Base-by-base conservation (phyloP, 1,139 yeast species). In the Wickerhamomyces sp. region DNA sequence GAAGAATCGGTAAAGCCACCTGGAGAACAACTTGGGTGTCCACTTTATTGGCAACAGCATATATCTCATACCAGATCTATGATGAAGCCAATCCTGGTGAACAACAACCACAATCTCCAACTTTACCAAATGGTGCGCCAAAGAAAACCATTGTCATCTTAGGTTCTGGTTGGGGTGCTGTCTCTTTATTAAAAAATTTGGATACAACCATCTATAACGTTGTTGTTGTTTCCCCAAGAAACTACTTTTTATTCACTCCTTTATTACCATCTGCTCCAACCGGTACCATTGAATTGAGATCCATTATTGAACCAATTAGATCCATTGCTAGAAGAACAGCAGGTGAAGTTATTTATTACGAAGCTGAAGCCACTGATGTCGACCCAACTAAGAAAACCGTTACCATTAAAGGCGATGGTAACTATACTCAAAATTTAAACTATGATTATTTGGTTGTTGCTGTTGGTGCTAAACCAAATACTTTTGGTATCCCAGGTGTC, bases 141-240 rank as follows among this genome's bases (percentile, higher is more conserved):
- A 86, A 86, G 75, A 89, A 90, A 15, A 64, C 63, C 37, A 64
- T 69, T 41, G 95, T 90, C 43, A 81, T 91, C 49, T 77, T 91
- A 56, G 98, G 98, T 49, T 81, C 95, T 39, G 97, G 97, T 47
- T 91, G 97, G 97, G 97, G 96, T 55, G 84, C 95, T 23, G 83
- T 86, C 47, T 80, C 91, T 4, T 74, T 90, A 59, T 75, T 91
- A 64, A 89, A 90, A 71, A 81, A 84, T 66, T 78, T 91, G 63
- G 96, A 91, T 66, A 84, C 96, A 47, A 75, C 89, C 47, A 78
- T 84, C 65, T 91, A 90, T 73, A 88, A 91, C 63, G 96, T 91
- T 48, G 84, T 90, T 39, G 82, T 91, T 50, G 84, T 91, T 43
- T 88, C 96, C 29, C 97, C 98, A 51, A 80, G 97, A 71, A 89